These are phyloP conservation scores for Botryotinia narcissicola DNA, from an alignment of 2,329 filamentous ascomycete genomes.

Conservation along the genomic window DNA sequence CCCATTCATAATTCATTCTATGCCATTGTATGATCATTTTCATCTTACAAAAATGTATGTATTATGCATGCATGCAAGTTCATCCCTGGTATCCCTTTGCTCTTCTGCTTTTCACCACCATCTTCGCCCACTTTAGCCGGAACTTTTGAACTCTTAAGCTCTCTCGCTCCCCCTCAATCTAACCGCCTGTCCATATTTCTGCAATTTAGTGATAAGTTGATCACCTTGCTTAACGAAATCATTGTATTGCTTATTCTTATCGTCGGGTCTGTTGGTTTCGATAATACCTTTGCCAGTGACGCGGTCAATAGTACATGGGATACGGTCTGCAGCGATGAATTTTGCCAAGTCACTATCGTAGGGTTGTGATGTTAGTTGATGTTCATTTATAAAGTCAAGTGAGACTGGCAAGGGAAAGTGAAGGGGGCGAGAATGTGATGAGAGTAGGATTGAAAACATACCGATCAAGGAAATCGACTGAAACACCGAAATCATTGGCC, in stretches of 20 bases:
- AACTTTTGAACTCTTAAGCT: slow-evolving; percentile 43
- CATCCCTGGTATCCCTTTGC: slow-evolving; percentile 8
- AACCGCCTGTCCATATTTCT: slow-evolving; percentile 98
- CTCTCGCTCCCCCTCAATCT: slow-evolving; percentile 91
- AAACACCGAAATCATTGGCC: slow-evolving; percentile 95
- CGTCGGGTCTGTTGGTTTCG: slow-evolving; percentile 94
- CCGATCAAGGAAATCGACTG: slow-evolving; percentile 93
- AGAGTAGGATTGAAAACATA: slow-evolving; percentile 46
- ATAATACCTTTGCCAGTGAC: slow-evolving; percentile 96
- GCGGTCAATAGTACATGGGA: slow-evolving; percentile 95
- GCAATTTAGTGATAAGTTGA: slow-evolving; percentile 95
- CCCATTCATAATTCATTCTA: background rate
- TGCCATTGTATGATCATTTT: slow-evolving; percentile 9
- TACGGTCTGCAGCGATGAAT: slow-evolving; percentile 92
- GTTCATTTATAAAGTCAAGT: background rate
- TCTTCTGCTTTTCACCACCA: background rate
- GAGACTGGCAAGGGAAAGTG: background rate
- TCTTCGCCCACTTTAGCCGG: too few relatives aligned
- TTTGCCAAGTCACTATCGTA: slow-evolving; percentile 80
- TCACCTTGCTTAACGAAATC: slow-evolving; percentile 98
- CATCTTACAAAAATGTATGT: slow-evolving; percentile 14
- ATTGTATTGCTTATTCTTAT: slow-evolving; percentile 99
- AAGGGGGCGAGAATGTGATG: background rate
- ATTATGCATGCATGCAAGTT: slow-evolving; percentile 1
- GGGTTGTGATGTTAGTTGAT: background rate